Evolutionary conservation across 208 protist genomes (phyloP), one percentile per base, ranked within the genome.

Genomic region (Leptomonas seymouri): DNA sequence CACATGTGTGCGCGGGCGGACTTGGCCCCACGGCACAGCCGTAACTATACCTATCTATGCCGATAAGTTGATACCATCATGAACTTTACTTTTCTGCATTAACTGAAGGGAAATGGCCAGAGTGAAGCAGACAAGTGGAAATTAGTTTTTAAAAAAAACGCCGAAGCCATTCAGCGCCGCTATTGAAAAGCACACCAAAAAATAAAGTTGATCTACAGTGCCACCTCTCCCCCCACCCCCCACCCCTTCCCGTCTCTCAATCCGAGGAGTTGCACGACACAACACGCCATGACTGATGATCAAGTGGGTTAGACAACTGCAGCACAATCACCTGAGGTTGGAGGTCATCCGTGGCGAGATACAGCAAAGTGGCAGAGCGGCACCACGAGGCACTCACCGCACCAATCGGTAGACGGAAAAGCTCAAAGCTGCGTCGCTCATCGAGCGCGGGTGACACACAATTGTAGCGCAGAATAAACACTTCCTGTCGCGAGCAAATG

Each of bases 361-460:
- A 91, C 21, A 97, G 72, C 58, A 93, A 51, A 18, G 87, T 87
- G 44, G 84, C 86, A 2, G 89, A 93, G 23, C 76, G 82, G 63
- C 84, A 90, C 89, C 92, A 97, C 56, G 89, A 84, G 14, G 83
- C 85, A 69, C 89, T 91, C n/a, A 90, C 86, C 9, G 89, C 89
- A 16, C 91, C 86, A 16, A 68, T 44, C 12, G 80, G 68, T 49
- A 73, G 77, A 18, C 76, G 77, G 74, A 93, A 97, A 15, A 91
- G 64, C 41, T 95, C 81, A 55, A 86, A 92, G 30, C 74, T 75
- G 46, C 80, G 72, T 30, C 80, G 76, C 54, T 81, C 59, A 27
- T 76, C 75, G 12, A 72, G 25, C 2, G 87, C 76, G 9, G 92
- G 92, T 2, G 89, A 94, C 59, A 94, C 80, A 45, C 87, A 93